These are phyloP conservation scores for Lodderomyces oxycetoniae DNA, from an alignment of 1,139 yeast species.

Conservation along the genomic window DNA sequence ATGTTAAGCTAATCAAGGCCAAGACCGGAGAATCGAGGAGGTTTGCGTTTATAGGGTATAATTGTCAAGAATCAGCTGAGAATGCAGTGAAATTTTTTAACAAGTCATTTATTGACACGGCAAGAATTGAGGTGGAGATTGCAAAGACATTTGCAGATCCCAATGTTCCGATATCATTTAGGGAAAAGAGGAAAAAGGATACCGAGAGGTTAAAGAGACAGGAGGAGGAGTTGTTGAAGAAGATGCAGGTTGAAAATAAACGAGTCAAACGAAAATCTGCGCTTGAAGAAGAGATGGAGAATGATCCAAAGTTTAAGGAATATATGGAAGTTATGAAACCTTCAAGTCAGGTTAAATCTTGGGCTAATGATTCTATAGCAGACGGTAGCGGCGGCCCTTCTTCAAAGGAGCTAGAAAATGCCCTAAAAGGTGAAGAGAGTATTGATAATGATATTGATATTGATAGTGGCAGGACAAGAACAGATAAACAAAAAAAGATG, in stretches of 20 bases:
- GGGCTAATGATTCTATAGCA: conserved; percentile 70
- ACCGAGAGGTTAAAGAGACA: conserved; percentile 49
- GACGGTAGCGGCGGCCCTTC: conserved; percentile 52
- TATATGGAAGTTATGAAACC: conserved; percentile 83
- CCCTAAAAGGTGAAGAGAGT: conserved; percentile 29
- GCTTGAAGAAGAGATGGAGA: conserved; percentile 55
- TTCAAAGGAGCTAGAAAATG: conserved; percentile 36
- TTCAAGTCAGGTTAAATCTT: conserved; percentile 55
- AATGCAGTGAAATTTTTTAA: conserved; percentile 74
- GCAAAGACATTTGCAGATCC: conserved; percentile 89
- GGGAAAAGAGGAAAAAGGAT: conserved; percentile 56
- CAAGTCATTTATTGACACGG: conserved; percentile 76
- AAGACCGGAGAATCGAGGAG: conserved; percentile 84
- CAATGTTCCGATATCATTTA: conserved; percentile 68
- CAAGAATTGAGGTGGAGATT: conserved; percentile 68
- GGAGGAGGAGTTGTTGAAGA: conserved; percentile 48
- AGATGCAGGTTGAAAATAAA: conserved; percentile 23
- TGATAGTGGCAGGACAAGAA: too few relatives aligned
- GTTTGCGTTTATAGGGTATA: conserved; percentile 90
- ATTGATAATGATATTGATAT: too few relatives aligned
- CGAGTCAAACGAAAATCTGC: conserved; percentile 22
- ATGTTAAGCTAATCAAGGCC: conserved; percentile 77
- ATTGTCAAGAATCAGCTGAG: conserved; percentile 65
- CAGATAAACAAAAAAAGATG: conserved; percentile 15
- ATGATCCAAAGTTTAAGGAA: conserved; percentile 69